Base-by-base conservation (phyloP, 371 early-diverging fungal genomes). In the Umbelopsis sp. region DNA sequence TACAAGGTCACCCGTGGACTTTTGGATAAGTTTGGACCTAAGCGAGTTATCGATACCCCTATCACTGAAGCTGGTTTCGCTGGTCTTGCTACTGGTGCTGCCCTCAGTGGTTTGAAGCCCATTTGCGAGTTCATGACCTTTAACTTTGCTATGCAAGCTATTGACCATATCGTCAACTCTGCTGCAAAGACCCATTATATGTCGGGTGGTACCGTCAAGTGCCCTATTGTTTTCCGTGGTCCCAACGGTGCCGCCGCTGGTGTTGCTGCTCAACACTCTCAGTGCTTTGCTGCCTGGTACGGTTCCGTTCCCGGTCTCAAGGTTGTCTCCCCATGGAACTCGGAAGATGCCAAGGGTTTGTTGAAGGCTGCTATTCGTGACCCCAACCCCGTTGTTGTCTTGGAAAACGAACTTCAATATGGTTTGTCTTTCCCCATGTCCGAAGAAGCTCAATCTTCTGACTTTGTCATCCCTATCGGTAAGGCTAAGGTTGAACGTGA, bases 121-220 rank as follows among this genome's bases (percentile, higher is more conserved):
- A 91, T 99, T 70, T 97, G 98, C 87, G 99, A 99, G 82, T 99
- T 99, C 87, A 99, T 99, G 99, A 99, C 99, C 63, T 99, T 95
- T 87, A 99, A 99, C 92, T 99, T 99, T 90, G 94, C 99, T 52
- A 95, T 99, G 95, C 99, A 99, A 91, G 97, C 99, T 52, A 99
- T 99, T 77, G 99, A 99, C 81, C 99, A 99, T 76, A 94, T 99
- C 68, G 94, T 99, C 79, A 99, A 99, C 92, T 98, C 99, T 68
- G 98, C 97, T 62, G 99, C 97, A 72, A 99, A 99, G 86, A 96
- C 97, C 32, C 87, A 91, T 70, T 99, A 99, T 87, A 99, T 99
- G 99, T 95, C 98, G 45, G 99, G 97, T 62, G 98, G 97, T 50
- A 85, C 89, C 22, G 92, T 93, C 44, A 75, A 77, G 65, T 93